Conservation (phyloP, 129 eudicot species). For the Logfia minima region DNA sequence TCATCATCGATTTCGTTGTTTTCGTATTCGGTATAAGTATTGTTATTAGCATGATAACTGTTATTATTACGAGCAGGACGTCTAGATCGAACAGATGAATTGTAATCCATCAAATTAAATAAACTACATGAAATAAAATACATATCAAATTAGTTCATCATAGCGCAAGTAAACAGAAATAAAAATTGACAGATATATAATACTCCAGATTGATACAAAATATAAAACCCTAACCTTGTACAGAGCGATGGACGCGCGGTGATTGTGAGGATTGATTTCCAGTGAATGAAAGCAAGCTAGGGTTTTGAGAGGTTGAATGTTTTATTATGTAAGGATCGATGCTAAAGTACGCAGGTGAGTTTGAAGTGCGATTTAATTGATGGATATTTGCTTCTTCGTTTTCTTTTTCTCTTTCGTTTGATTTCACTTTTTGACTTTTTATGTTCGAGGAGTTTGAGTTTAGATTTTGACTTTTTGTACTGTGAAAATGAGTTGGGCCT, state of each 20-base stretch:
- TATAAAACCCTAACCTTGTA: conserved; percentile 14
- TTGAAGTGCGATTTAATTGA: conserved; percentile 24
- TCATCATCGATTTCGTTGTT: conserved; percentile 6
- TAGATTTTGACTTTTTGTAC: conserved; percentile 11
- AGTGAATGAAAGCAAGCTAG: conserved; percentile 21
- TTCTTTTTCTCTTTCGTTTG: neutral
- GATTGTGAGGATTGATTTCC: neutral
- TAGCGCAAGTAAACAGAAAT: neutral
- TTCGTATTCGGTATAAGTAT: conserved; percentile 30
- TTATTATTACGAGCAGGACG: conserved; percentile 45
- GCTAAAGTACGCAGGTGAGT: conserved; percentile 33
- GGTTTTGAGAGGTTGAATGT: conserved; percentile 24
- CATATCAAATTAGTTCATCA: neutral
- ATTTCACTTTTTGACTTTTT: neutral
- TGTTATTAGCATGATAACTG: conserved; percentile 29
- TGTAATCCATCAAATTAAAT: conserved; percentile 29
- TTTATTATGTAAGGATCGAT: conserved; percentile 13
- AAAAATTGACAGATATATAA: neutral
- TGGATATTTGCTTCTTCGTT: neutral
- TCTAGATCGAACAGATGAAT: conserved; percentile 38
- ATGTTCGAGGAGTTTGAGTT: neutral
- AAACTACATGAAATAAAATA: neutral
- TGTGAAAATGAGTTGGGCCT: neutral
- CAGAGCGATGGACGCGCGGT: neutral
- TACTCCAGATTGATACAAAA: neutral